phyloP scores from a whole-genome alignment of 345 rosid species.

The Mercurialis annua region DNA sequence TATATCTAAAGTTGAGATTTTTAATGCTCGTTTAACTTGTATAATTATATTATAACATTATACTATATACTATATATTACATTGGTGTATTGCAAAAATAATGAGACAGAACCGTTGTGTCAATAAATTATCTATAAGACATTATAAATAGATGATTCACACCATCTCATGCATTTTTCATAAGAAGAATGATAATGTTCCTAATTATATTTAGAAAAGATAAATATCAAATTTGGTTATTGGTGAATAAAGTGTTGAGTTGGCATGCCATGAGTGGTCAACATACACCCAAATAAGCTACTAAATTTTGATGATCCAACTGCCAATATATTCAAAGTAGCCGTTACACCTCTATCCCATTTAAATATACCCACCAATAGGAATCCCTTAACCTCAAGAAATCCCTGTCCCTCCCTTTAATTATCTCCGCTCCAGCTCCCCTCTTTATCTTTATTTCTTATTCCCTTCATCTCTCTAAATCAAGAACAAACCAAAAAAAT shows the following conservation, averaged over 20 bases:
- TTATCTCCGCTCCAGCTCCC: constrained; percentile 16
- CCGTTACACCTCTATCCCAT: constrained; percentile 59
- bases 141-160: neutral
- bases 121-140: no score
- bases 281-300: neutral
- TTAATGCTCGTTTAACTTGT: no score
- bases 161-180: no score
- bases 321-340: constrained; percentile 48
- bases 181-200: no score
- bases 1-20: no score
- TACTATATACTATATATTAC: no score
- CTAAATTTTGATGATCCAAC: constrained; percentile 4
- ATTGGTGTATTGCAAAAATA: no score
- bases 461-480: neutral
- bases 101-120: no score
- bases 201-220: no score
- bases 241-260: neutral
- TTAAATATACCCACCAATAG: constrained; percentile 24
- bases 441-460: neutral
- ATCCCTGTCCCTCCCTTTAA: constrained; percentile 32
- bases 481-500: neutral
- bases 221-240: no score
- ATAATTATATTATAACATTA: no score
- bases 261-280: neutral
- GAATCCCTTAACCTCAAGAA: constrained; percentile 21